Evolutionary conservation across 2,329 filamentous ascomycete genomes (phyloP).

Genomic region (Macrophomina pseudophaseolina): DNA sequence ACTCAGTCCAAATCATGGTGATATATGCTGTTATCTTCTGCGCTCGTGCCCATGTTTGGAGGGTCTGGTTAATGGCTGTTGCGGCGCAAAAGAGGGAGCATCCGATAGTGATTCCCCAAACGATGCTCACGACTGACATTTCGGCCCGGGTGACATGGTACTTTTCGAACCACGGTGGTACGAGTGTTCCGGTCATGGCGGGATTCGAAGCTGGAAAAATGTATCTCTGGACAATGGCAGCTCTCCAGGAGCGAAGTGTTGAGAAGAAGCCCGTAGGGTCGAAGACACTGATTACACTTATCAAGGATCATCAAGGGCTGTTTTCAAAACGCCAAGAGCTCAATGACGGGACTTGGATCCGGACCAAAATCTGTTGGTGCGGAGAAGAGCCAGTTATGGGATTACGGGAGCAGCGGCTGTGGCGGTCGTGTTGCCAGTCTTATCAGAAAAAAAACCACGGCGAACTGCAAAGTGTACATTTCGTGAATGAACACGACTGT

Average conservation of each 20-base stretch:
- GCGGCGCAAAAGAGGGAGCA: constrained; percentile 11
- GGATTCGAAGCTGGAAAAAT: background rate
- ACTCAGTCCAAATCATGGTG: constrained; percentile 54
- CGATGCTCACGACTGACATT: constrained; percentile 8
- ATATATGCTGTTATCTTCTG: constrained; percentile 37
- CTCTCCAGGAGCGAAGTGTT: no score
- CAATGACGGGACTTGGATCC: no score
- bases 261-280: no score
- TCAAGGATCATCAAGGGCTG: no score
- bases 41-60: constrained; percentile 6
- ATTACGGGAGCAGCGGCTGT: no score
- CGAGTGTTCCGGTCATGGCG: constrained; percentile 5
- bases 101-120: constrained; percentile 15
- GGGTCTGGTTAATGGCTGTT: background rate
- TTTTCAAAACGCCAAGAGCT: no score
- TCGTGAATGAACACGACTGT: background rate
- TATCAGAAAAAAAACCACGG: background rate
- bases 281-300: no score
- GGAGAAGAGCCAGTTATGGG: no score
- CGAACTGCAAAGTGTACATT: background rate
- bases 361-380: no score
- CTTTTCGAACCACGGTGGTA: constrained; percentile 7
- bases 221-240: no score
- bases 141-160: constrained; percentile 4
- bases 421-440: no score